phyloP scores from a whole-genome alignment of 768 basidiomycete genomes.

The Calvatia gigantea region DNA sequence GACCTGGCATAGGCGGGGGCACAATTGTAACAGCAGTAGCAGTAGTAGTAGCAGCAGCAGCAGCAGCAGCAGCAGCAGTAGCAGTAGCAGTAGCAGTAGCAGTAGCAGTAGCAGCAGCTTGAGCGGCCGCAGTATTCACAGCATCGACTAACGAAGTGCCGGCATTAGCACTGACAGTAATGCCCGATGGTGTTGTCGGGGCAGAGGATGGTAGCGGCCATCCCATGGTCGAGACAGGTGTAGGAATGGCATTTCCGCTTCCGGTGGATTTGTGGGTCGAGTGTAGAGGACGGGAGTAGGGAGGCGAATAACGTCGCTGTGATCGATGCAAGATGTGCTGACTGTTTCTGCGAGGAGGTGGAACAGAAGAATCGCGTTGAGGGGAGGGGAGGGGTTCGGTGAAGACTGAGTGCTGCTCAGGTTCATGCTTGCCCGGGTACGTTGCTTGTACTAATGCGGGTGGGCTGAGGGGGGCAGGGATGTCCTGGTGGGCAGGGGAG shows the following conservation, averaged over 20 bases:
- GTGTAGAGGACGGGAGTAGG: neutral
- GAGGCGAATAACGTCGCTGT: neutral
- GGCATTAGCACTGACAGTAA: neutral
- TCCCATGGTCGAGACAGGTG: neutral
- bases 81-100: neutral
- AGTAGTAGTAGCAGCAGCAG: neutral
- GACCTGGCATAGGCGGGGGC: neutral
- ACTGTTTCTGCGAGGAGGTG: slow-evolving; percentile 1
- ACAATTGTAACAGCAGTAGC: neutral
- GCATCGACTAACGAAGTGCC: neutral
- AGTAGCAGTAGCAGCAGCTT: neutral
- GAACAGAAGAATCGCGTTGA: neutral
- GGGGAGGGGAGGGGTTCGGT: neutral
- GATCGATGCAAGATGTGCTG: neutral
- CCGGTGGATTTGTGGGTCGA: neutral
- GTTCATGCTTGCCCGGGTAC: neutral
- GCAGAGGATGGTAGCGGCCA: neutral
- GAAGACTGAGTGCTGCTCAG: neutral
- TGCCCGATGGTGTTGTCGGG: neutral
- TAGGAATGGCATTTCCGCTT: neutral
- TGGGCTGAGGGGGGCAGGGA: neutral
- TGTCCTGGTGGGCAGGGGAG: neutral
- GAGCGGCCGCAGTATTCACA: neutral
- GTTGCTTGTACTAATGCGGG: slow-evolving; percentile 1
- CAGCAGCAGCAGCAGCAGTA: neutral